Conservation (phyloP, 768 basidiomycete species). For the Suillus decipiens region DNA sequence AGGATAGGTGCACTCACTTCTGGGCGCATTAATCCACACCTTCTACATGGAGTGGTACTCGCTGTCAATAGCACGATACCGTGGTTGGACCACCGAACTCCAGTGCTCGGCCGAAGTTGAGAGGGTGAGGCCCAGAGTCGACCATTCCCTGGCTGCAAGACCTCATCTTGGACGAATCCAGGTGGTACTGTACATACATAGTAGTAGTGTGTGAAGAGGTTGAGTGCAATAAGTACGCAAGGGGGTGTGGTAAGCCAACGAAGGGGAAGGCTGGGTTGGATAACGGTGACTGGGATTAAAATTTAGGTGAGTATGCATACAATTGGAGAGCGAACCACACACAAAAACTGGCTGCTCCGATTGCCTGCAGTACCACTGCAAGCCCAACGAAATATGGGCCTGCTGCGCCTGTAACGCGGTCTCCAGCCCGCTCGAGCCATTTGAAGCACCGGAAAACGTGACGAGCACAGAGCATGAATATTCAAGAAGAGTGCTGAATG, state of each 20-base stretch:
- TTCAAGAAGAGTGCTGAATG: neutral
- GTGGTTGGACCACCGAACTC: constrained; percentile 51
- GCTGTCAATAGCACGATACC: constrained; percentile 55
- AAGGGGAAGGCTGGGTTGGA: constrained; percentile 63
- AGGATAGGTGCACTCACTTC: constrained; percentile 54
- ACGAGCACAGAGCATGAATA: constrained; percentile 29
- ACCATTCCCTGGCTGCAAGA: constrained; percentile 39
- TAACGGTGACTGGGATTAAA: constrained; percentile 66
- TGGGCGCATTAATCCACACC: constrained; percentile 69
- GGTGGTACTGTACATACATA: constrained; percentile 78
- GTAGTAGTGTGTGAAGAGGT: constrained; percentile 83
- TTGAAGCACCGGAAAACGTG: constrained; percentile 59
- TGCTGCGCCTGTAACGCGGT: constrained; percentile 84
- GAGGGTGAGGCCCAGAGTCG: constrained; percentile 57
- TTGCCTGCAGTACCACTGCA: constrained; percentile 70
- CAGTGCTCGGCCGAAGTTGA: constrained; percentile 29
- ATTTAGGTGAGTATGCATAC: constrained; percentile 8
- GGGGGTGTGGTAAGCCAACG: constrained; percentile 63
- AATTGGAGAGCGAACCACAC: constrained; percentile 33
- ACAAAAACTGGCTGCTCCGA: constrained; percentile 83
- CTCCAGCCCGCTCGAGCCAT: constrained; percentile 69
- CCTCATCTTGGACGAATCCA: constrained; percentile 73
- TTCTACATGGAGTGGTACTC: constrained; percentile 59
- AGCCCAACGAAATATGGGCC: constrained; percentile 88
- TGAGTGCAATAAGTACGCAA: constrained; percentile 74